phyloP scores from a whole-genome alignment of 2,329 filamentous ascomycete genomes.

The Pseudogymnoascus sp. region DNA sequence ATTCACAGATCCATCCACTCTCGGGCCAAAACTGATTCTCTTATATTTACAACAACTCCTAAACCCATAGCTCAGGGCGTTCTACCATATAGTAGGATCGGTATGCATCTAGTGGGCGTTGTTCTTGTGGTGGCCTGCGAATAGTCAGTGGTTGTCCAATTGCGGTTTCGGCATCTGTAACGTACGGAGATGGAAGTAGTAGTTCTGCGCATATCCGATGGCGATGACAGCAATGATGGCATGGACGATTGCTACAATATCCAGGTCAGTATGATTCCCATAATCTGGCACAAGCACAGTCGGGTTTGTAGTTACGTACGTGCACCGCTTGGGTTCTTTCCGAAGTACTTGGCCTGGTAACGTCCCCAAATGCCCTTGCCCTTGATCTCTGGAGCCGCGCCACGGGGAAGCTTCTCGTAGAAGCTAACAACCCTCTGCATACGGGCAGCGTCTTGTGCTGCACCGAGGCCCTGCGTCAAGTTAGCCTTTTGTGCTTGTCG shows the following conservation, averaged over 20 bases:
- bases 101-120: slow-evolving; percentile 73
- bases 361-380: slow-evolving; percentile 73
- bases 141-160: slow-evolving; percentile 19
- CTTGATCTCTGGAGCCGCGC: slow-evolving; percentile 76
- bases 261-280: background rate
- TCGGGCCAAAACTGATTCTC: slow-evolving; percentile 2
- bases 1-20: background rate
- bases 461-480: slow-evolving; percentile 72
- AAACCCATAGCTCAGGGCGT: slow-evolving; percentile 4
- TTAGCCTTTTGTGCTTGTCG: slow-evolving; percentile 22
- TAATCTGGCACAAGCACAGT: background rate
- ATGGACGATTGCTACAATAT: slow-evolving; percentile 71
- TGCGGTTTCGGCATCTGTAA: slow-evolving; percentile 24
- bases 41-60: slow-evolving; percentile 11
- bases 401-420: slow-evolving; percentile 97
- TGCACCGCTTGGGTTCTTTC: slow-evolving; percentile 80
- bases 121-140: slow-evolving; percentile 98
- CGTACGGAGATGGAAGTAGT: slow-evolving; percentile 99
- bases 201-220: slow-evolving; percentile 93
- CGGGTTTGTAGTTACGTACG: slow-evolving; percentile 56
- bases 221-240: slow-evolving; percentile 68
- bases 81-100: slow-evolving; percentile 9
- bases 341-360: slow-evolving; percentile 91
- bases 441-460: slow-evolving; percentile 88
- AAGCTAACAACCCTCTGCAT: slow-evolving; percentile 98